Base-by-base conservation (phyloP, 2,329 filamentous ascomycete genomes). In the Exophiala aquamarina region DNA sequence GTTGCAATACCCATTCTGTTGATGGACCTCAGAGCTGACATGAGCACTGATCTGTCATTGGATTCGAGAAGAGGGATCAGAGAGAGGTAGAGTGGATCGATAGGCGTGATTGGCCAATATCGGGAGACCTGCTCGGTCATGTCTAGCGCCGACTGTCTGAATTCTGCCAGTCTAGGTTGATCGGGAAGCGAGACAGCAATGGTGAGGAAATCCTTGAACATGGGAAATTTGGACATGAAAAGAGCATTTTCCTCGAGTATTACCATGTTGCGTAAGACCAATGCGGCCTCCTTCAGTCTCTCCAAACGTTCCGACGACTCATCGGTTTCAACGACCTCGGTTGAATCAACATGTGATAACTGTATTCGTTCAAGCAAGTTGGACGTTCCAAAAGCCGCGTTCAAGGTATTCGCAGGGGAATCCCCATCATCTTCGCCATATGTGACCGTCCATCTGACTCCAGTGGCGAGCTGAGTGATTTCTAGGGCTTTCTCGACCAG, bases 191-290 rank as follows among this genome's bases (percentile, higher is more conserved):
- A 87, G 35, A 96, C 73, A 18, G 89, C 76, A 53, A 97, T 87
- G 61, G 88, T 87, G 46, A 97, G 74, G 40, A 94, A 79, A 60
- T 96, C 91, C 62, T 86, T 85, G 31, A 94, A 73, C 1, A 89
- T 77, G 13, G 81, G 81, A 50, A 92, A 83, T 18, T 86, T 82
- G 4, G 89, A 80, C 60, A 95, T 78, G 64, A 90, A 93, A 18
- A 78, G 71, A 0, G 92, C 92, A 63, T 98, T 98, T 53, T 95
- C 90, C 17, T 84, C 81, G 15, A 96, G 74, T 67, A 94, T 87
- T n/a, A 91, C 85, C 90, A 98, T 96, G 66, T 98, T 98, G 41
- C 93, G 83, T 34, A 97, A 76, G 14, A 95, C 91, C 37, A 97
- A 73, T 15, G 86, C 84, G 2, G 93, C 90, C 67, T 97, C 91